phyloP scores from a whole-genome alignment of 2,329 filamentous ascomycete species.

The Arachnomyces sp. region DNA sequence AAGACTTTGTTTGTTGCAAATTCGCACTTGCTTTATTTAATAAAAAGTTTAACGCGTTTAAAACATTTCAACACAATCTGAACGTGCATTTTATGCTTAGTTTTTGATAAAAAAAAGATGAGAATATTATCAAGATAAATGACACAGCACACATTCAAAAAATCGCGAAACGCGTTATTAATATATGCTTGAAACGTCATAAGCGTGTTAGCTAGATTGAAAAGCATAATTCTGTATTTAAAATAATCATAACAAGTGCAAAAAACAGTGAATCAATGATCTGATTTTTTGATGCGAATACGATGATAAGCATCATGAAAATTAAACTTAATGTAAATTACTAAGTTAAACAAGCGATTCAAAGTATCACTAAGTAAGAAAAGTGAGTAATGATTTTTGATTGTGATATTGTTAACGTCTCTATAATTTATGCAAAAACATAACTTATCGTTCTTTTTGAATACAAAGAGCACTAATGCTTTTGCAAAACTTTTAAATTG shows the following conservation, averaged over 20 bases:
- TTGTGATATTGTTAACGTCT: too few relatives aligned
- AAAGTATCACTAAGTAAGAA: too few relatives aligned
- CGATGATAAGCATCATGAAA: too few relatives aligned
- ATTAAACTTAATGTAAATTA: too few relatives aligned
- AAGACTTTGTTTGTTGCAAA: constrained; percentile 8
- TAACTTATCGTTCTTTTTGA: too few relatives aligned
- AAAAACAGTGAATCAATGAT: constrained; percentile 5
- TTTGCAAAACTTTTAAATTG: too few relatives aligned
- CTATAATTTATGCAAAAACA: too few relatives aligned
- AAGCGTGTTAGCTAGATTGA: constrained; percentile 12
- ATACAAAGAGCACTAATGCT: too few relatives aligned
- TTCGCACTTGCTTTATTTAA: constrained; percentile 10
- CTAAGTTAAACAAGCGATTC: too few relatives aligned
- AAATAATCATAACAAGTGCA: constrained; percentile 10
- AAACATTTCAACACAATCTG: constrained; percentile 5
- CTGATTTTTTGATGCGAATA: too few relatives aligned
- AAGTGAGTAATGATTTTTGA: too few relatives aligned
- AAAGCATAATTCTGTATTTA: constrained; percentile 15
- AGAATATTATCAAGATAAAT: constrained; percentile 4
- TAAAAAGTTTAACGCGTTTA: constrained; percentile 2
- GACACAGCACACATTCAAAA: constrained; percentile 10
- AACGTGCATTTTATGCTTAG: constrained; percentile 8
- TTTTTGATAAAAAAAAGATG: constrained; percentile 1
- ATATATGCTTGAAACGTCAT: constrained; percentile 14
- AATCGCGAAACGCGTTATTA: constrained; percentile 10